These are phyloP conservation scores for Taphrina confusa DNA, from an alignment of 1,139 yeast species.

Conservation along the genomic window DNA sequence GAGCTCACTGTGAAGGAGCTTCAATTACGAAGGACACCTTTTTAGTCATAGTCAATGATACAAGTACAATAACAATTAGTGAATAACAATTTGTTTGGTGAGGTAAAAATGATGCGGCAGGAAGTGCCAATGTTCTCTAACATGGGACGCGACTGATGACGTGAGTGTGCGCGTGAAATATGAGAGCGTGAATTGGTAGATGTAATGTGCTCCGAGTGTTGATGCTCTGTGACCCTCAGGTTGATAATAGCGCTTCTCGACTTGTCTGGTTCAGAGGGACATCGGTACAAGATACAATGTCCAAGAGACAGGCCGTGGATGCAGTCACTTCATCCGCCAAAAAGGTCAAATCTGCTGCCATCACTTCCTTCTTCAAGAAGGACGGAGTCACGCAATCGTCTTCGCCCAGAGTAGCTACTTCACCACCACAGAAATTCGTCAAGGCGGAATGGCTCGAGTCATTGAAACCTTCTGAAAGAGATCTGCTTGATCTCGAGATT, in stretches of 20 bases:
- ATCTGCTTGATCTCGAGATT: constrained; percentile 56
- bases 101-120: too few species aligned
- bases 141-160: too few species aligned
- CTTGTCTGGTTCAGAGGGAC: too few species aligned
- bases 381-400: constrained; percentile 19
- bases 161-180: background rate
- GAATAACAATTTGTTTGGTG: too few species aligned
- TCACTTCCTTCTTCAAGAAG: constrained; percentile 31
- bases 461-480: constrained; percentile 1
- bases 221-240: too few species aligned
- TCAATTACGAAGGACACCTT: constrained; percentile 22
- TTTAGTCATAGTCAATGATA: too few species aligned
- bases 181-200: too few species aligned
- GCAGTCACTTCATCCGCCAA: constrained; percentile 19
- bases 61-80: too few species aligned
- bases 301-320: constrained; percentile 18
- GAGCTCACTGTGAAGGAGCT: constrained; percentile 27
- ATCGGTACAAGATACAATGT: constrained; percentile 21
- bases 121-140: too few species aligned
- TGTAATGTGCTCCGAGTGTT: too few species aligned
- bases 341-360: constrained; percentile 28
- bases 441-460: constrained; percentile 19
- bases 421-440: constrained; percentile 6
- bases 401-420: background rate
- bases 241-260: too few species aligned